A percentile compares a stretch with the other conserved stretches of the same genome.
These are phyloP conservation scores for Quercus berberidifolia DNA, from an alignment of 306 rosid genomes.

Conservation along the genomic window DNA sequence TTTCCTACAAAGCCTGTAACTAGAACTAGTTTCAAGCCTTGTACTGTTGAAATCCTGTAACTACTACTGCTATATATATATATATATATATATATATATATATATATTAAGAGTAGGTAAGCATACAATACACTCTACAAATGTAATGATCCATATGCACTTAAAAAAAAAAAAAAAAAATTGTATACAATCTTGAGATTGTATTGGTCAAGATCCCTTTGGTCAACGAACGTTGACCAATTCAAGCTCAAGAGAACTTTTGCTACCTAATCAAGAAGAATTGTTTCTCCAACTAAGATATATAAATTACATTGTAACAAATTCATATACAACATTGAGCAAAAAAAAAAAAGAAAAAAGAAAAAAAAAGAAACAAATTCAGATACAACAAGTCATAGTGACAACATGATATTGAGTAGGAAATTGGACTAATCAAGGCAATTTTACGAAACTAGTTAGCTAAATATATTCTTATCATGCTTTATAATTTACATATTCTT, in stretches of 20 bases:
- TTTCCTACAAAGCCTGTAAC: too few relatives aligned
- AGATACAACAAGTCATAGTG: background rate
- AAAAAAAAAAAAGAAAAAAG: too few relatives aligned
- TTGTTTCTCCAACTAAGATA: background rate
- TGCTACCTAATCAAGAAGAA: background rate
- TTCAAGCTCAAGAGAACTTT: slow-evolving; percentile 3
- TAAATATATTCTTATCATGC: too few relatives aligned
- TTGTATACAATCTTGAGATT: slow-evolving; percentile 14
- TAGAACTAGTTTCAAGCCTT: too few relatives aligned
- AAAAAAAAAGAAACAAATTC: too few relatives aligned
- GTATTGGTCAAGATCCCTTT: slow-evolving; percentile 35
- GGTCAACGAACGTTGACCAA: slow-evolving; percentile 34
- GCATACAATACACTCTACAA: background rate
- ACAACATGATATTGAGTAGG: background rate
- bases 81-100: too few relatives aligned
- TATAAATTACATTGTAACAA: background rate
- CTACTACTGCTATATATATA: too few relatives aligned
- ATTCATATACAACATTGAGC: too few relatives aligned
- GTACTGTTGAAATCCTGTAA: too few relatives aligned
- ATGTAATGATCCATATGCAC: background rate
- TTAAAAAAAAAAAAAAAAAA: too few relatives aligned
- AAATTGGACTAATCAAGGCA: slow-evolving; percentile 20
- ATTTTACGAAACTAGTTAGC: too few relatives aligned
- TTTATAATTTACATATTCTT: too few relatives aligned
- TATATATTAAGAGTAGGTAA: background rate